A percentile compares a stretch with the other conserved stretches of the same genome.
These are phyloP conservation scores for Salix brachista DNA, from an alignment of 345 rosid species.

Conservation along the genomic window DNA sequence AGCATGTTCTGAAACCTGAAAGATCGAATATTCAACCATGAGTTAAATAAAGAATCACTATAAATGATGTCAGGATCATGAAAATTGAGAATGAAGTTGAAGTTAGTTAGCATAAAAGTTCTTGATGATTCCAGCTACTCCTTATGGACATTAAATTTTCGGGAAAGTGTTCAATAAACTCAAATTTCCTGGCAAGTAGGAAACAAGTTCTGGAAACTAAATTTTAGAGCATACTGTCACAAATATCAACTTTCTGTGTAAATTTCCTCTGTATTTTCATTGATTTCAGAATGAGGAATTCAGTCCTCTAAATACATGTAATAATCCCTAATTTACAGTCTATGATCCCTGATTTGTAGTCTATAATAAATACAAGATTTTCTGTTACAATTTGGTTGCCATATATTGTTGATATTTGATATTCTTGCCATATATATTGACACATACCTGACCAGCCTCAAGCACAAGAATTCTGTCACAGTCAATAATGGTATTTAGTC, in stretches of 20 bases:
- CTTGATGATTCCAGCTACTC: background rate
- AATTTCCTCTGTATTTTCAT: too few relatives aligned
- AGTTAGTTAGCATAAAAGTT: background rate
- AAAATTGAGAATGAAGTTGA: background rate
- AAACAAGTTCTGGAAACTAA: background rate
- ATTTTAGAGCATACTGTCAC: conserved; percentile 8
- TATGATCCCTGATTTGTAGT: too few relatives aligned
- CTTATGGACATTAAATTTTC: background rate
- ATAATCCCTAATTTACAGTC: too few relatives aligned
- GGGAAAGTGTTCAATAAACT: background rate
- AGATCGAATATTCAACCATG: background rate
- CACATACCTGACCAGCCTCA: conserved; percentile 34
- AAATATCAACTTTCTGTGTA: too few relatives aligned
- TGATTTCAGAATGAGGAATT: too few relatives aligned
- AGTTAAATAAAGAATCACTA: background rate
- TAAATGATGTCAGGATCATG: background rate
- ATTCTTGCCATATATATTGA: too few relatives aligned
- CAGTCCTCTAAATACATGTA: too few relatives aligned
- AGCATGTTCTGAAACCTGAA: conserved; percentile 27
- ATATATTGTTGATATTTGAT: too few relatives aligned
- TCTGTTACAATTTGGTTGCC: too few relatives aligned
- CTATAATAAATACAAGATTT: too few relatives aligned
- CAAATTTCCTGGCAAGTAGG: background rate
- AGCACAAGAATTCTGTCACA: conserved; percentile 32
- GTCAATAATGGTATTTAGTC: conserved; percentile 32